Evolutionary conservation across 306 rosid genomes (phyloP).

Genomic region (Glycine soja): DNA sequence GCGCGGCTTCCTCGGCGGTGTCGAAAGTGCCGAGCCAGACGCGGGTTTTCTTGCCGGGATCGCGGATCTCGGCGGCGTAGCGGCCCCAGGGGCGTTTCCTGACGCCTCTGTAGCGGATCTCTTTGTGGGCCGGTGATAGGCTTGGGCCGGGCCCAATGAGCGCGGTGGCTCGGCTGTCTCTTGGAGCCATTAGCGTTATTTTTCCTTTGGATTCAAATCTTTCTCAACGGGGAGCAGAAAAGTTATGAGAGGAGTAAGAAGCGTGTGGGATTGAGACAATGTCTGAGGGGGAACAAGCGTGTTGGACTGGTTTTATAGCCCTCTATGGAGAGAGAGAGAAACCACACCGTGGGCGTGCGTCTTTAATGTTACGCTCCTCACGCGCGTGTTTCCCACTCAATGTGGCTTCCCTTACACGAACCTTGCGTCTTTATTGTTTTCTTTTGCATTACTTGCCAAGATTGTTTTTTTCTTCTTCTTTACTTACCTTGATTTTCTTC

Average conservation of each 20-base stretch:
- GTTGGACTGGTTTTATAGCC: slow-evolving; percentile 48
- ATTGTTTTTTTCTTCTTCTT: too few species aligned
- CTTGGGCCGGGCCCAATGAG: slow-evolving; percentile 6
- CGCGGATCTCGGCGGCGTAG: slow-evolving; percentile 96
- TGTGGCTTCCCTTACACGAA: slow-evolving; percentile 53
- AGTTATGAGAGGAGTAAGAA: not conserved
- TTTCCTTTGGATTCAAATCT: not conserved
- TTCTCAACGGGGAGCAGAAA: not conserved
- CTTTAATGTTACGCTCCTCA: slow-evolving; percentile 66
- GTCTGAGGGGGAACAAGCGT: slow-evolving; percentile 40
- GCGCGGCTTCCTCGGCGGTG: slow-evolving; percentile 88
- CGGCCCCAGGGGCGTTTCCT: slow-evolving; percentile 93
- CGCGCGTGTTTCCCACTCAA: slow-evolving; percentile 53
- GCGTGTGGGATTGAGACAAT: slow-evolving; percentile 33
- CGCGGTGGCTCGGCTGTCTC: slow-evolving; percentile 39
- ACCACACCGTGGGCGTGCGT: slow-evolving; percentile 43
- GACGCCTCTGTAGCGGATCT: slow-evolving; percentile 84
- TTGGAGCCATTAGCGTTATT: slow-evolving; percentile 58
- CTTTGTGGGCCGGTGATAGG: slow-evolving; percentile 45
- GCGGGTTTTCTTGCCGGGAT: slow-evolving; percentile 82
- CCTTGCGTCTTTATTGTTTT: too few species aligned
- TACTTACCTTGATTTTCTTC: too few species aligned
- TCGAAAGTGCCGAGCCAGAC: slow-evolving; percentile 93
- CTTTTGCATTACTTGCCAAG: too few species aligned
- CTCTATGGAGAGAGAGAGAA: slow-evolving; percentile 29